Evolutionary conservation across 2,329 filamentous ascomycete genomes (phyloP), one percentile per base, ranked within the genome.

Genomic region (Calonectria honghensis): DNA sequence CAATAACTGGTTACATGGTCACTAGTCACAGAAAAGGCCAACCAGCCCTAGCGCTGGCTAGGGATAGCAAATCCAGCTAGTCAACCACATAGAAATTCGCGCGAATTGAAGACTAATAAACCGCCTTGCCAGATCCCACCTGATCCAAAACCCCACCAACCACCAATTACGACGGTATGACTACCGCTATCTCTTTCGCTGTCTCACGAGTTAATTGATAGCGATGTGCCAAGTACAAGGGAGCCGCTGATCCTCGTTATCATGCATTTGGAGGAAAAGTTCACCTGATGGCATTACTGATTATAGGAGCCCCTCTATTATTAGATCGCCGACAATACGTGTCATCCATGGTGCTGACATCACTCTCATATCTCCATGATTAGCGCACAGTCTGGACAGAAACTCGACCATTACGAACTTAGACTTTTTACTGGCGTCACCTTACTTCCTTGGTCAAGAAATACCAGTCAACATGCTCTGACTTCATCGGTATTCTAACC

Each of bases 391-490:
- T 24, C 24, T 35, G 16, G 32, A 13, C 20, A 63, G 18, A 41
- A 41, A 39, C 35, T 63, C 39, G 35, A 41, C 41, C 35, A 37
- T 63, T 41, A 35, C 14, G 14, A 39, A 39, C 35, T 37, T 39
- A 41, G 57, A 63, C 57, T 63, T 41, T 63, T 63, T 3, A 39
- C 27, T 63, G 37, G 57, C 35, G 35, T 41, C 57, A 63, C 57
- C 57, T 61, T 37, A 27, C 57, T 39, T 63, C n/a, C 14, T 11
- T 63, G 11, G 24, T 63, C 54, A 41, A 63, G 24, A 16, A 63
- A 41, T 37, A 37, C n/a, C 57, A 20, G 24, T 24, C 16, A 35
- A 31, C 20, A 32, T 16, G n/a, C 66, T 20, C 54, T 59, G 14
- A 6, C 24, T 41, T 16, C 57, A 63, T 39, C 18, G n/a, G 10